A percentile compares a stretch with the other conserved stretches of the same genome.
Conservation (phyloP, 805 yeast species). For the Lipomyces sp. region DNA sequence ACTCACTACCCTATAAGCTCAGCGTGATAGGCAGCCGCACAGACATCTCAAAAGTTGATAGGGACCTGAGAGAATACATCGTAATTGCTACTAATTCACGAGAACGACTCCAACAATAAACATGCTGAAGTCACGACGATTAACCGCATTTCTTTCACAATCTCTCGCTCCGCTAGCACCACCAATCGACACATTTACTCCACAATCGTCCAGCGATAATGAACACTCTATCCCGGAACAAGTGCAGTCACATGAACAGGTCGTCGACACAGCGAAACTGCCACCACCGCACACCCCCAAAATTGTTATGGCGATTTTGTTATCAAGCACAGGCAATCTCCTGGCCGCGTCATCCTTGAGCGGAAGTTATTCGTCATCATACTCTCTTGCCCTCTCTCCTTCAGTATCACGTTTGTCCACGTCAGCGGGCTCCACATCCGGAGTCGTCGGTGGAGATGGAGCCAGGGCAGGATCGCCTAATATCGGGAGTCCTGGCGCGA, state of each 20-base stretch:
- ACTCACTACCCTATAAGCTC: too few species aligned
- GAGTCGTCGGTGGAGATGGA: neutral
- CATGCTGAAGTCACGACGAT: constrained; percentile 38
- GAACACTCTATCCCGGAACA: neutral
- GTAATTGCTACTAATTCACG: neutral
- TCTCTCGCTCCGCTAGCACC: constrained; percentile 20
- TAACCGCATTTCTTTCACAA: constrained; percentile 36
- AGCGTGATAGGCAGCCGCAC: too few species aligned
- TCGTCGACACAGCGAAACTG: constrained; percentile 5
- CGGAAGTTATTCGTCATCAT: constrained; percentile 2
- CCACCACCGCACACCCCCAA: constrained; percentile 27
- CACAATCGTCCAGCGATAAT: neutral
- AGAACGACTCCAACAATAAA: neutral
- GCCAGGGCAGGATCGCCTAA: neutral
- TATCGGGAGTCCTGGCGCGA: neutral
- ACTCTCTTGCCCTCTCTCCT: constrained; percentile 32
- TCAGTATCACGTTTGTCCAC: constrained; percentile 27
- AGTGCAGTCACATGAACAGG: neutral
- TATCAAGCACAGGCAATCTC: constrained; percentile 27
- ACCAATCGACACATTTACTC: constrained; percentile 27
- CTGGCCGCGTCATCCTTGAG: constrained; percentile 28
- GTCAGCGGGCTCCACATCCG: constrained; percentile 7
- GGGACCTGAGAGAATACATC: neutral
- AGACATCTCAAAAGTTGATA: too few species aligned
- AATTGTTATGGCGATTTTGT: constrained; percentile 31